Evolutionary conservation across 148 eudicot genomes (phyloP).

Genomic region (Fagopyrum esculentum): DNA sequence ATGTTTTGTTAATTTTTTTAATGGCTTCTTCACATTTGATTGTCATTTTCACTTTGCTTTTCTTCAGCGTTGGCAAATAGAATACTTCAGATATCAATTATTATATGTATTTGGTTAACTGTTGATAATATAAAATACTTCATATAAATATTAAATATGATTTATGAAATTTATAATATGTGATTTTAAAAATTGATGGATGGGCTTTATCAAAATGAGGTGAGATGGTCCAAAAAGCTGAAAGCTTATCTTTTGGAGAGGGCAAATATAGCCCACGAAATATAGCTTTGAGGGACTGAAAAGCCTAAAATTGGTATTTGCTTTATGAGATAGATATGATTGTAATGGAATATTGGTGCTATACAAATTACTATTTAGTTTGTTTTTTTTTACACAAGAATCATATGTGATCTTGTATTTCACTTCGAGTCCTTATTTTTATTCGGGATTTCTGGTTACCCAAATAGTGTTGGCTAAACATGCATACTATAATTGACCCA

Average conservation of each 20-base stretch:
- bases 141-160: no score
- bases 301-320: not conserved
- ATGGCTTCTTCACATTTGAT: not conserved
- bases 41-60: not conserved
- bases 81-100: no score
- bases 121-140: no score
- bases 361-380: no score
- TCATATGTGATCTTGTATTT: no score
- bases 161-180: not conserved
- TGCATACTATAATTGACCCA: no score
- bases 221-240: not conserved
- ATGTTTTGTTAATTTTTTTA: not conserved
- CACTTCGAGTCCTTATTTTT: no score
- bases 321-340: not conserved
- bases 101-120: no score
- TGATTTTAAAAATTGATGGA: not conserved
- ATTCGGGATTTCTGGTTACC: no score
- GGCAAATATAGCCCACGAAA: not conserved
- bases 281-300: not conserved
- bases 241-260: constrained; percentile 13
- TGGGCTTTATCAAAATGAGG: not conserved
- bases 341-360: not conserved
- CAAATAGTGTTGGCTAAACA: no score
- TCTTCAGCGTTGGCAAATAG: no score
- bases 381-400: no score